Percentiles rank a stretch among this genome's conserved stretches.
These are phyloP conservation scores for Entomortierella lignicola DNA, from an alignment of 192 early-diverging fungal genomes.

Conservation along the genomic window DNA sequence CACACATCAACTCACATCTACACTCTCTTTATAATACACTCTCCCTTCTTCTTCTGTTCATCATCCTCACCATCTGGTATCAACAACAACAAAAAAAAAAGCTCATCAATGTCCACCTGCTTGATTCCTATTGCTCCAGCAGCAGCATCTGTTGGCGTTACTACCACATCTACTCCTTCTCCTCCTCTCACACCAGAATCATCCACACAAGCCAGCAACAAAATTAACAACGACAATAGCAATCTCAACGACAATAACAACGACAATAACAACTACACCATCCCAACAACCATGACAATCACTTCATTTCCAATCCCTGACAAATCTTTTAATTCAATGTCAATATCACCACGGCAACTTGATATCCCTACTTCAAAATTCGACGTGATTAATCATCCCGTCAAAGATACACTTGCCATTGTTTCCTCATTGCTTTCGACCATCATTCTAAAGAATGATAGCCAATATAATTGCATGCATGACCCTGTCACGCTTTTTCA, in stretches of 20 bases:
- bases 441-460: slow-evolving; percentile 60
- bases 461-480: slow-evolving; percentile 19
- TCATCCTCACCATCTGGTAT: not conserved
- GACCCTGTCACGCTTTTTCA: slow-evolving; percentile 74
- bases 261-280: not conserved
- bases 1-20: too few species aligned
- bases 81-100: too few species aligned
- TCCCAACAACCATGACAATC: not conserved
- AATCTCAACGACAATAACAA: not conserved
- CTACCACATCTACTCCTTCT: slow-evolving; percentile 2
- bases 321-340: not conserved
- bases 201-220: not conserved
- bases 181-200: slow-evolving; percentile 10
- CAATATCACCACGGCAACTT: not conserved
- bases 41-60: not conserved
- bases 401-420: slow-evolving; percentile 57
- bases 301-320: not conserved
- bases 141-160: not conserved
- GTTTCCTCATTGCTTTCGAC: slow-evolving; percentile 58
- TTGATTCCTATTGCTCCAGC: not conserved
- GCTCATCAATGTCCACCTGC: not conserved
- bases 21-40: not conserved
- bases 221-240: not conserved
- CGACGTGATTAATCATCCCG: slow-evolving; percentile 59
- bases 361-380: slow-evolving; percentile 5